These are phyloP conservation scores for Plasmodiophora brassicae DNA, from an alignment of 208 protist genomes.

Conservation along the genomic window DNA sequence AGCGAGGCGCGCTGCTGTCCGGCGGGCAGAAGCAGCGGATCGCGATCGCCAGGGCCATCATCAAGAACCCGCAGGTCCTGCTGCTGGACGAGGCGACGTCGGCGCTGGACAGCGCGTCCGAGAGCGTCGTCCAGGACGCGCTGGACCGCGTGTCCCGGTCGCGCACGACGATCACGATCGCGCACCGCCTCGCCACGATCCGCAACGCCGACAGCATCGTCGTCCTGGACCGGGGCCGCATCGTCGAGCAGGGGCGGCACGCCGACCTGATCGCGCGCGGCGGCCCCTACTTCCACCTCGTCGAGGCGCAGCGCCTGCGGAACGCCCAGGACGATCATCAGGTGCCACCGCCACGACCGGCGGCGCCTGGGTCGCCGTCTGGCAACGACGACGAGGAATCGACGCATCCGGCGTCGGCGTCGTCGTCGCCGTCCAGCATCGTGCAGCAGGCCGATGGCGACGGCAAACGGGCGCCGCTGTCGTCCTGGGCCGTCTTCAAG, in stretches of 20 bases:
- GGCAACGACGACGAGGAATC: background rate
- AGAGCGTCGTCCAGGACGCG: conserved; percentile 72
- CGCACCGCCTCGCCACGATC: conserved; percentile 82
- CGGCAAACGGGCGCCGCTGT: no score
- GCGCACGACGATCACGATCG: conserved; percentile 76
- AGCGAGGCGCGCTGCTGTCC: conserved; percentile 39
- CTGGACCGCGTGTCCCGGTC: conserved; percentile 51
- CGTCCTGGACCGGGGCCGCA: conserved; percentile 50
- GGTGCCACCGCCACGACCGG: no score
- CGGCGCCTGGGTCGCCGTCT: no score
- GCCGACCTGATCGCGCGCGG: conserved; percentile 45
- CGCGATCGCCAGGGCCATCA: conserved; percentile 49
- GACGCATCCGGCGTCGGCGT: background rate
- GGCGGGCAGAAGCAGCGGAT: conserved; percentile 57
- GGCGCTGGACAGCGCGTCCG: conserved; percentile 75
- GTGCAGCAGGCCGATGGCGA: background rate
- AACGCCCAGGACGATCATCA: no score
- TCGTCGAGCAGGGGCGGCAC: conserved; percentile 55
- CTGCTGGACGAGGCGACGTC: conserved; percentile 71
- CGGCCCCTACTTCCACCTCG: background rate
- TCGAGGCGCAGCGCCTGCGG: background rate
- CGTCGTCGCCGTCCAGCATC: background rate
- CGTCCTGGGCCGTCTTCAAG: no score
- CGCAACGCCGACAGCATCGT: conserved; percentile 53
- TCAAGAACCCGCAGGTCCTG: conserved; percentile 54